Evolutionary conservation across 2,329 filamentous ascomycete genomes (phyloP).

Genomic region (Dryadomyces sulphureus): DNA sequence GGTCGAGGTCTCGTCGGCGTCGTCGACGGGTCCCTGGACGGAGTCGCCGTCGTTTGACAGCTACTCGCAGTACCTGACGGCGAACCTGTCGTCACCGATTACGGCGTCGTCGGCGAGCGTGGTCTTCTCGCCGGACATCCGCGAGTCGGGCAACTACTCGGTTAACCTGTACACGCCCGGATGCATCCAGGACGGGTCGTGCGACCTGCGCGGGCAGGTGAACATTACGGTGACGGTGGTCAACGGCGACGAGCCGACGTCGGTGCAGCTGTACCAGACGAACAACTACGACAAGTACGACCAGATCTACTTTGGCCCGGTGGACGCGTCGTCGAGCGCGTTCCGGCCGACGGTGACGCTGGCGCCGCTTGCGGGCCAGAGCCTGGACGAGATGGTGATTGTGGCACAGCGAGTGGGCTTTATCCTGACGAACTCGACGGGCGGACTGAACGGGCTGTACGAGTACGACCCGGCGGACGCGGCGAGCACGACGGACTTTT

Average conservation of each 20-base stretch:
- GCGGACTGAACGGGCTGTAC: constrained; percentile 76
- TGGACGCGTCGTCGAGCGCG: constrained; percentile 56
- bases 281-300: constrained; percentile 98
- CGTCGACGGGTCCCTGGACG: constrained; percentile 59
- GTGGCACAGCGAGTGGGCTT: constrained; percentile 88
- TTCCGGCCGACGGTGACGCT: constrained; percentile 76
- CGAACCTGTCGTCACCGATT: constrained; percentile 41
- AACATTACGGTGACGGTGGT: constrained; percentile 45
- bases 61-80: constrained; percentile 62
- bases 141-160: constrained; percentile 80
- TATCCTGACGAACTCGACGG: constrained; percentile 55
- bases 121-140: constrained; percentile 70
- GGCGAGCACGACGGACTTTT: constrained; percentile 47
- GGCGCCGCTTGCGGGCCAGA: constrained; percentile 50
- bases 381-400: constrained; percentile 48
- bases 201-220: constrained; percentile 60
- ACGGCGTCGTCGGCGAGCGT: constrained; percentile 49
- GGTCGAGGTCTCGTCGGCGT: constrained; percentile 46
- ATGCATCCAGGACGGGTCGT: constrained; percentile 67
- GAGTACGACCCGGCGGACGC: constrained; percentile 62
- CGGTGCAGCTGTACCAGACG: constrained; percentile 57
- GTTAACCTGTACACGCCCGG: constrained; percentile 88
- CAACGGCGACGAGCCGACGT: constrained; percentile 35
- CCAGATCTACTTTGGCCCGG: constrained; percentile 70
- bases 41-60: constrained; percentile 53